A percentile compares a stretch with the other conserved stretches of the same genome.
These are phyloP conservation scores for Psilocybe cyanescens DNA, from an alignment of 768 basidiomycete species.

Conservation along the genomic window DNA sequence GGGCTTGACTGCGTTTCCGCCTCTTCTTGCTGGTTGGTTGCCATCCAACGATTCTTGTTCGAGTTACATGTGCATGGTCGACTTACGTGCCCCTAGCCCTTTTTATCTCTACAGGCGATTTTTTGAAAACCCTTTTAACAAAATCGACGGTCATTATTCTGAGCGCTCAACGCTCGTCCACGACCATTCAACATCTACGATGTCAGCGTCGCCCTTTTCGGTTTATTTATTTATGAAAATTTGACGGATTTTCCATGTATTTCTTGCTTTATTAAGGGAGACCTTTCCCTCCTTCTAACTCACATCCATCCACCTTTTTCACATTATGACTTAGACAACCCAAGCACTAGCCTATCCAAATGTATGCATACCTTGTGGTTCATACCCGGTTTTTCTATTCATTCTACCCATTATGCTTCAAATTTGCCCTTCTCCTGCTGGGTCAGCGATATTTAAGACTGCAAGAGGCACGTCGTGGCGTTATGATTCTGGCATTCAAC, in stretches of 20 bases:
- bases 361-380: not conserved
- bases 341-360: not conserved
- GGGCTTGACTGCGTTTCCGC: not conserved
- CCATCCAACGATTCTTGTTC: not conserved
- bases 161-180: not conserved
- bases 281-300: not conserved
- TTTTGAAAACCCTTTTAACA: conserved; percentile 1
- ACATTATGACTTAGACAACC: not conserved
- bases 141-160: not conserved
- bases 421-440: not conserved
- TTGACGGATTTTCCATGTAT: not conserved
- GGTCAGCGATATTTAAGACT: too few relatives aligned
- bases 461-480: too few relatives aligned
- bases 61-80: not conserved
- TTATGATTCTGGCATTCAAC: too few relatives aligned
- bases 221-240: not conserved
- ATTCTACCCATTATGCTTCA: not conserved
- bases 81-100: conserved; percentile 4
- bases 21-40: conserved; percentile 3
- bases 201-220: not conserved
- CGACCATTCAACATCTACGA: not conserved
- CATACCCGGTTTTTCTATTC: not conserved
- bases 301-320: not conserved
- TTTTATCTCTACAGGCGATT: not conserved
- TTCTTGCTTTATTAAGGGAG: not conserved